Evolutionary conservation across 352 stramenopile genomes (phyloP), one percentile per base, ranked within the genome.

Genomic region (Globisporangium megalacanthum): DNA sequence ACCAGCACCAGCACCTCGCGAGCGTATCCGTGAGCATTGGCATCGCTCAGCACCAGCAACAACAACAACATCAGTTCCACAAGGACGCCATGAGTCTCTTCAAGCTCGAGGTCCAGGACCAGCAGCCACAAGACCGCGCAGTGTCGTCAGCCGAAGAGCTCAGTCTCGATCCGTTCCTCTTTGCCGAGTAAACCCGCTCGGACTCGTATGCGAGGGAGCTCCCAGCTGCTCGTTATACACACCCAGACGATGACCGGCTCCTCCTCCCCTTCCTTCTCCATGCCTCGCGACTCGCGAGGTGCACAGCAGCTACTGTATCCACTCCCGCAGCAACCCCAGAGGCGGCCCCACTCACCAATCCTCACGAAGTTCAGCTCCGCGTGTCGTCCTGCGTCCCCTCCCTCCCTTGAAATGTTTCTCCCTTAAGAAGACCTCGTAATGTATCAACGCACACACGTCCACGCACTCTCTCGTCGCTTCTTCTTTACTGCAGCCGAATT

Each of bases 111-210:
- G 25, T 4, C 25, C 25, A 29, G 25, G 2, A 29, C 60, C 73
- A 82, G 49, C 61, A 62, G 22, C 67, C 76, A 33, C 69, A 77
- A 25, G 70, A 84, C 47, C 62, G 72, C 20, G 56, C 61, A 15
- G 57, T 73, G 47, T 61, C 76, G 29, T 79, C 75, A 4, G 60
- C 70, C 17, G 79, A 86, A 62, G 79, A 89, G 42, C 83, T 87
- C 54, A 76, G 75, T 3, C 69, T 89, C 57, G 79, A 89, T 25
- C 81, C 71, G 55, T 64, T 89, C 50, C 68, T 89, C 44, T 89
- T 89, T 54, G 72, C 73, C 52, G 79, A 89, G 66, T 89, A 60
- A 77, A 35, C 29, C 36, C 25, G 25, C 11, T 14, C 41, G 41
- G 17, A 29, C 11, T 14, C 41, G 41, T 46, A 29, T 29, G 25